Evolutionary conservation across 345 rosid species (phyloP), one percentile per base, ranked within the genome.

Genomic region (Acer negundo): DNA sequence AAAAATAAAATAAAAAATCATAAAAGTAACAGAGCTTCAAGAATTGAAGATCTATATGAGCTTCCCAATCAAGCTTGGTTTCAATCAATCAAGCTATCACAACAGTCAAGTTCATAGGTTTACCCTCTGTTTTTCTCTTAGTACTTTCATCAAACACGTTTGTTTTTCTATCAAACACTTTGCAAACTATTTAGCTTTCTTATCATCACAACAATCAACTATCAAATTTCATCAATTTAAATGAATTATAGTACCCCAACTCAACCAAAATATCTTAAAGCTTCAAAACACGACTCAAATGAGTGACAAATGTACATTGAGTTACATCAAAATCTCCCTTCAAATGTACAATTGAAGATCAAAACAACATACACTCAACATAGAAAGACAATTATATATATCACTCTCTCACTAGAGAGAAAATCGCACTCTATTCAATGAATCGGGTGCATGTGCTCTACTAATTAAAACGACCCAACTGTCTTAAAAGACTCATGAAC

Each of bases 401-500:
- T 31, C 35, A 4, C 35, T 31, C 35, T 31, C 35, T 31, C 35
- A 31, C 35, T 31, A 4, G 4, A 31, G 35, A 31, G 35, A 31
- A 31, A 31, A 31, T 31, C 6, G 40, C 35, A 20, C 4, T 6
- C 12, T n/a, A 7, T 16, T 2, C 64, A 51, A 35, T 8, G 46
- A 42, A 31, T 31, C 35, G 35, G 35, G 35, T 31, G 35, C 35
- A 31, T 31, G 35, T 31, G 35, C 46, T 10, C 69, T 38, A 15
- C 46, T 11, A 49, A 47, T 62, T 66, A 58, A 76, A 13, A 77
- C 17, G 65, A 82, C 56, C 75, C 76, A 65, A 94, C 92, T 56
- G 96, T 94, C 90, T 84, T 93, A 67, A 94, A 94, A 56, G 98
- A 94, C 62, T 92, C 88, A 28, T 92, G 98, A 74, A 95, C 70